Base-by-base conservation (phyloP, 2,329 filamentous ascomycete species). In the Cladosporium sp. region DNA sequence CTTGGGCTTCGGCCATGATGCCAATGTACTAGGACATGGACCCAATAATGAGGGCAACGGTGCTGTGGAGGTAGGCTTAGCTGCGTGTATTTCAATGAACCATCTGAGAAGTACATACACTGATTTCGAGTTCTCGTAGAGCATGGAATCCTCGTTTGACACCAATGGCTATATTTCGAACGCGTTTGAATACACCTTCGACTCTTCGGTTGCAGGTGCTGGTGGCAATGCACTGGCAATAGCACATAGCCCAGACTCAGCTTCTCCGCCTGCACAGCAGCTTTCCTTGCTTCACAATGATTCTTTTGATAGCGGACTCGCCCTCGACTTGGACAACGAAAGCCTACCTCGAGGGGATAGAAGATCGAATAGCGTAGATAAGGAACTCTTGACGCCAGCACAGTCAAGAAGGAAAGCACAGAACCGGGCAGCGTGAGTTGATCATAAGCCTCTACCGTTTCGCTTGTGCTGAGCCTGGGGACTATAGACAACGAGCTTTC, bases 401-500 rank as follows among this genome's bases (percentile, higher is more conserved):
- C 77, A 78, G 66, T 83, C 84, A 65, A 66, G 76, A 63, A 78
- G 87, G 63, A 89, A 90, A 71, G 86, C 84, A 49, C 87, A 90
- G 68, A 90, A 89, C 63, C 75, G 87, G 67, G 86, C 86, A 72
- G 87, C 87, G 86, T 89, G 83, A 72, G 42, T 45, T 45, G 6
- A n/a, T 84, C 76, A 35, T 6, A 13, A 35, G 3, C 17, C 13
- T 35, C 24, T 24, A 89, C 63, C 75, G 87, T 67, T 86, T 86
- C 71, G 86, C 87, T 86, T 89, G 83, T 71, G 42, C 25, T 45
- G 15, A 45, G 84, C 76, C 19, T 8, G 7, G 20, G 1, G 9
- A 19, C 19, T 25, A 39, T 63, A 97, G 93, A 48, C 94, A 97
- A 80, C 88, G 93, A 66, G 93, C 94, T 32, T 97, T 97, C 73